phyloP scores from a whole-genome alignment of 441 rosid genomes.

The Adansonia madagascariensis region DNA sequence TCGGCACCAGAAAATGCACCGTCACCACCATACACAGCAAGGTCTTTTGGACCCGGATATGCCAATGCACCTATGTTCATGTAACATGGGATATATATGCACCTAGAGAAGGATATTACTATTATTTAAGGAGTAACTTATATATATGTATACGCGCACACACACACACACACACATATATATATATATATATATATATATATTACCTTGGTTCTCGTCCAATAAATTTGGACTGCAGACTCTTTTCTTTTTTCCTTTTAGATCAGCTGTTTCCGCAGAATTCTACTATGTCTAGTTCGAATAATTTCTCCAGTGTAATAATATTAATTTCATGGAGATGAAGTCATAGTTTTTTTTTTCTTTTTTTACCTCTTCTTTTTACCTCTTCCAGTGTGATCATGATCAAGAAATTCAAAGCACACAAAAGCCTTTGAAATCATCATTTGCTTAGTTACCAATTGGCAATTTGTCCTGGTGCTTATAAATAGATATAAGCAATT shows the following conservation, averaged over 20 bases:
- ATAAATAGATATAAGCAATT: neutral
- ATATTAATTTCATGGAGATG: neutral
- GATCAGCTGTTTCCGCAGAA: neutral
- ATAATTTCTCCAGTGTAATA: constrained; percentile 1
- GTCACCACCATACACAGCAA: neutral
- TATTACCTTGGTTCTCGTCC: neutral
- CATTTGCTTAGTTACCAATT: neutral
- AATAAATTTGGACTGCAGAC: neutral
- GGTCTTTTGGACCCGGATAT: neutral
- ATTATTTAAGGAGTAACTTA: neutral
- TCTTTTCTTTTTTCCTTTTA: neutral
- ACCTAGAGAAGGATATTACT: neutral
- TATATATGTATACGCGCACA: neutral
- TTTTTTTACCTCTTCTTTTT: neutral
- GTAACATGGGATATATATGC: neutral
- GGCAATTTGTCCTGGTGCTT: neutral
- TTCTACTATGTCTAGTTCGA: neutral
- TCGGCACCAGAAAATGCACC: neutral
- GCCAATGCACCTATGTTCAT: neutral
- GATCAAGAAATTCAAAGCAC: neutral
- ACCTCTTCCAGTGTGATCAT: neutral
- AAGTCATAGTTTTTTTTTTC: neutral
- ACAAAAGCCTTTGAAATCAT: neutral
- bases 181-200: no score
- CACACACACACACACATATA: no score